phyloP scores from a whole-genome alignment of 805 yeast species.

The Myxozyma geophila region DNA sequence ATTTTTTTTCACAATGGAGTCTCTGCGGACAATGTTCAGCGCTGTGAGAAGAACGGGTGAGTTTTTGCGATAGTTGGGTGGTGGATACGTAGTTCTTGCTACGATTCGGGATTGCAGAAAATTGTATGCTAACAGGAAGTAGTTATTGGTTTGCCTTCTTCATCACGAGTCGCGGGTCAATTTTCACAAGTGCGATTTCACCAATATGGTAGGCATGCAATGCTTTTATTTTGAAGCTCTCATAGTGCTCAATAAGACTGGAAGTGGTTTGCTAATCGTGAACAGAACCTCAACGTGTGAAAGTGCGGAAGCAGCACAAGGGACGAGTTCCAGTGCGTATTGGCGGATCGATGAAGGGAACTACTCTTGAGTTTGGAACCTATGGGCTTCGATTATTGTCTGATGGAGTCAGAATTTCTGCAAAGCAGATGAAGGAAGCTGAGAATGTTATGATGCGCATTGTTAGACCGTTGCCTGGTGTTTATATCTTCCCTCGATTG shows the following conservation, averaged over 20 bases:
- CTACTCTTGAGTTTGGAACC: constrained; percentile 76
- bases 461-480: constrained; percentile 71
- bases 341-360: constrained; percentile 92
- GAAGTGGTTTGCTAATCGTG: background rate
- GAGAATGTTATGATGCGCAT: constrained; percentile 83
- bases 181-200: constrained; percentile 37
- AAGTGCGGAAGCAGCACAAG: constrained; percentile 77
- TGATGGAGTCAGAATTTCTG: constrained; percentile 85
- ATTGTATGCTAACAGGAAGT: background rate
- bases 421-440: constrained; percentile 88
- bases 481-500: constrained; percentile 77
- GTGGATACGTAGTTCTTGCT: background rate
- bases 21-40: constrained; percentile 19
- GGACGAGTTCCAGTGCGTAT: constrained; percentile 93
- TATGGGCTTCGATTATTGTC: constrained; percentile 86
- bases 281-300: constrained; percentile 63
- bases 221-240: too few species aligned
- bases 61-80: background rate
- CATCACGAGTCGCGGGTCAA: constrained; percentile 10
- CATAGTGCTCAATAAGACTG: background rate
- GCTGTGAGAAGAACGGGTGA: constrained; percentile 25
- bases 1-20: constrained; percentile 14
- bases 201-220: constrained; percentile 49
- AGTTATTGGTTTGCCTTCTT: constrained; percentile 1
- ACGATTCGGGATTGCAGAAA: background rate